Conservation (phyloP, 164 flowering plant genomes). For the Macadamia tetraphylla region DNA sequence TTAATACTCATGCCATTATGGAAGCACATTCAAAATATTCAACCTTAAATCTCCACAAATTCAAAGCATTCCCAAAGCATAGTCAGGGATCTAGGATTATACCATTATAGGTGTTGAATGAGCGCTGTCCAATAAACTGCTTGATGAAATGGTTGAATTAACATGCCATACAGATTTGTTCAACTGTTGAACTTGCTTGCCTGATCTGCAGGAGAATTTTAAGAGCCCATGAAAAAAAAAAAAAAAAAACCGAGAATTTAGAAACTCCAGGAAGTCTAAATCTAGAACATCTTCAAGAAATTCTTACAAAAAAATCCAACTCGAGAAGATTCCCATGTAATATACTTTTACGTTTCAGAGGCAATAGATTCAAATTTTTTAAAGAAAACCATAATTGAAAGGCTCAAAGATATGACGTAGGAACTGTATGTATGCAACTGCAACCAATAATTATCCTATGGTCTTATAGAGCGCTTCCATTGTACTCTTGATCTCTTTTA, state of each 20-base stretch:
- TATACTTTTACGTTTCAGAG: too few relatives aligned
- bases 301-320: too few relatives aligned
- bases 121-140: constrained; percentile 68
- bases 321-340: too few relatives aligned
- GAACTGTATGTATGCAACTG: too few relatives aligned
- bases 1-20: not conserved
- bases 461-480: too few relatives aligned
- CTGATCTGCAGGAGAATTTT: constrained; percentile 46
- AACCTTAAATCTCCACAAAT: not conserved
- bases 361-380: too few relatives aligned
- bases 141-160: constrained; percentile 68
- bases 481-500: too few relatives aligned
- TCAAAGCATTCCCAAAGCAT: not conserved
- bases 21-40: not conserved
- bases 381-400: too few relatives aligned
- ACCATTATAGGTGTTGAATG: constrained; percentile 48
- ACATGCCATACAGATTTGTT: constrained; percentile 80
- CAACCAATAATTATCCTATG: too few relatives aligned
- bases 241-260: not conserved
- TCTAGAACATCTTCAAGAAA: too few relatives aligned
- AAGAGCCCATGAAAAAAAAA: not conserved
- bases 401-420: too few relatives aligned
- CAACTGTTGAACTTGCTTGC: constrained; percentile 68
- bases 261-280: too few relatives aligned
- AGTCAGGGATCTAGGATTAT: constrained; percentile 11